These are phyloP conservation scores for Kodamaea arcana DNA, from an alignment of 1,139 yeast species.

Conservation along the genomic window DNA sequence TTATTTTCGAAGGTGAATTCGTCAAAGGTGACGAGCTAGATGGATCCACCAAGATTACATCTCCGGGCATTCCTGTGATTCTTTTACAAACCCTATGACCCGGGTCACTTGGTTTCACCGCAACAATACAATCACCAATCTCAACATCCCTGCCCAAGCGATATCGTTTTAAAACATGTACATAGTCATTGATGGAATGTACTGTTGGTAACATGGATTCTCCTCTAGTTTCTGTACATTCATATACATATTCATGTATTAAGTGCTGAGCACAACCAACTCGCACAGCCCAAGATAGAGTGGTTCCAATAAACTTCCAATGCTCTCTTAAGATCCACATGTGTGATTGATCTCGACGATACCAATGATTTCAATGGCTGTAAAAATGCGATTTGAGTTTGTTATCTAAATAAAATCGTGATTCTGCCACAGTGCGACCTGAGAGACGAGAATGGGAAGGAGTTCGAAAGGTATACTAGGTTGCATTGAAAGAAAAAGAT, in stretches of 20 bases:
- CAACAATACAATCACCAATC: conserved; percentile 87
- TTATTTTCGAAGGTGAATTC: conserved; percentile 25
- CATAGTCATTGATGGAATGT: conserved; percentile 70
- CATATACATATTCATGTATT: conserved; percentile 62
- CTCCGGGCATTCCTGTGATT: conserved; percentile 96
- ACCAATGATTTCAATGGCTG: no score
- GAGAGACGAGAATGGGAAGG: no score
- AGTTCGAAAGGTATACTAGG: no score
- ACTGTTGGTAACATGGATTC: conserved; percentile 95
- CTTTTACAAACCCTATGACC: conserved; percentile 84
- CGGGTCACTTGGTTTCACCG: conserved; percentile 87
- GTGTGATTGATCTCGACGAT: no score
- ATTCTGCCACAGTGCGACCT: no score
- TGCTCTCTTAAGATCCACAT: conserved; percentile 16
- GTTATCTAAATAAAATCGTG: no score
- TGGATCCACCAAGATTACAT: conserved; percentile 76
- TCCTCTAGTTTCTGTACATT: conserved; percentile 80
- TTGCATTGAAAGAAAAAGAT: no score
- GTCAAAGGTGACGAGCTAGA: conserved; percentile 55
- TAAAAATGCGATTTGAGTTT: no score
- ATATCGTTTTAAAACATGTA: conserved; percentile 64
- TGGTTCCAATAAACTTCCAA: conserved; percentile 28
- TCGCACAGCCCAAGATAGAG: conserved; percentile 47
- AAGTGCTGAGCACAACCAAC: conserved; percentile 70
- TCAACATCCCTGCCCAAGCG: conserved; percentile 56